A percentile compares a stretch with the other conserved stretches of the same genome.
These are phyloP conservation scores for Leccinum disarticulatum DNA, from an alignment of 768 basidiomycete genomes.

Conservation along the genomic window DNA sequence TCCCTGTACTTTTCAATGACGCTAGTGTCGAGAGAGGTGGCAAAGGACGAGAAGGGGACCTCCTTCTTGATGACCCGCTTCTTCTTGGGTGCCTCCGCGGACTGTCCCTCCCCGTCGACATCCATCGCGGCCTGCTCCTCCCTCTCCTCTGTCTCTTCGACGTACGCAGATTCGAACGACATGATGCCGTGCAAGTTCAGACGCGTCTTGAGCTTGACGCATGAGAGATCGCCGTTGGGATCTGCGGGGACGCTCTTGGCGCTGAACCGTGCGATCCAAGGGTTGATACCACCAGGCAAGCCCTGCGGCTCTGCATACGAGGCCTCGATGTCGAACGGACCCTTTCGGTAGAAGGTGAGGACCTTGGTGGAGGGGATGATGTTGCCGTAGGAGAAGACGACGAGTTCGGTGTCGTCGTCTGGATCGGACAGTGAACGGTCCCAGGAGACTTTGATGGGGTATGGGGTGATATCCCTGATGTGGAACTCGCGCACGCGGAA, in stretches of 20 bases:
- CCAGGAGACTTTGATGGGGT: conserved; percentile 93
- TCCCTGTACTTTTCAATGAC: conserved; percentile 69
- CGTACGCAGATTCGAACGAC: conserved; percentile 84
- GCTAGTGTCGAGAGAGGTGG: conserved; percentile 62
- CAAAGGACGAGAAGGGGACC: conserved; percentile 66
- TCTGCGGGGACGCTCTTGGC: conserved; percentile 78
- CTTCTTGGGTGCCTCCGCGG: conserved; percentile 59
- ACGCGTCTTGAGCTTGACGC: conserved; percentile 89
- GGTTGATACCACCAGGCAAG: conserved; percentile 80
- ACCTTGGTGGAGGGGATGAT: conserved; percentile 90
- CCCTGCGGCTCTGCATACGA: conserved; percentile 68
- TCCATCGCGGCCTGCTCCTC: conserved; percentile 72
- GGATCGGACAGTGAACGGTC: conserved; percentile 67
- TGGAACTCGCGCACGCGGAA: conserved; percentile 98
- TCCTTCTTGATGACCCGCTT: conserved; percentile 87
- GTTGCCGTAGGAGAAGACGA: conserved; percentile 88
- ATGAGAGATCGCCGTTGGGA: conserved; percentile 68
- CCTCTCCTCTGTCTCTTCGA: conserved; percentile 79
- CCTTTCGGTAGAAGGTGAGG: conserved; percentile 90
- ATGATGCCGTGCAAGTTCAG: conserved; percentile 84
- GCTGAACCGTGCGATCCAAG: conserved; percentile 80
- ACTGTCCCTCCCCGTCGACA: conserved; percentile 51
- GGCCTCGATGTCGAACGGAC: conserved; percentile 86
- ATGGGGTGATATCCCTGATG: conserved; percentile 80
- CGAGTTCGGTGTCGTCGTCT: conserved; percentile 88